These are phyloP conservation scores for Lactarius trivialis DNA, from an alignment of 768 basidiomycete species.

Conservation along the genomic window DNA sequence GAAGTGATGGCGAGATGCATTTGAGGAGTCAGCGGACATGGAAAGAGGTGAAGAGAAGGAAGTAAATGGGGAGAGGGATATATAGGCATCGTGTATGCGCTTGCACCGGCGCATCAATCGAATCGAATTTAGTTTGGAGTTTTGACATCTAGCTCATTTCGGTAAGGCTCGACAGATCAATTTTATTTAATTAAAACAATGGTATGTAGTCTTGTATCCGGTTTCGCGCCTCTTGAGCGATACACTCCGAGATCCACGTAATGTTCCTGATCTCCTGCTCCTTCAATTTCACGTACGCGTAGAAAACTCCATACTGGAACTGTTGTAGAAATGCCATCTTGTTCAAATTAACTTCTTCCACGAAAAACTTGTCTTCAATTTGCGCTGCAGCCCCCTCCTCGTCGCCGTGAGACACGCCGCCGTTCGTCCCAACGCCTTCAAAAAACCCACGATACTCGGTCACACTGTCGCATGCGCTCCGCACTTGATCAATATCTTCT, in stretches of 20 bases:
- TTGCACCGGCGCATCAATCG: neutral
- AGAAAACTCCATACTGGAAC: constrained; percentile 93
- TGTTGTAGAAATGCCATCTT: constrained; percentile 94
- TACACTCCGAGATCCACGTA: constrained; percentile 96
- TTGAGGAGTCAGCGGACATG: constrained; percentile 3
- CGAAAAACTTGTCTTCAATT: constrained; percentile 94
- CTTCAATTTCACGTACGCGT: constrained; percentile 86
- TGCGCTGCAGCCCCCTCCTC: constrained; percentile 47
- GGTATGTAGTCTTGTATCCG: constrained; percentile 94
- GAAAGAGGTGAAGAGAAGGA: neutral
- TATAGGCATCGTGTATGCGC: neutral
- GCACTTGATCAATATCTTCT: constrained; percentile 92
- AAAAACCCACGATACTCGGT: constrained; percentile 91
- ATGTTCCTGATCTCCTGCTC: constrained; percentile 86
- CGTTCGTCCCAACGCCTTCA: constrained; percentile 38
- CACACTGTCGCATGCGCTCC: constrained; percentile 78
- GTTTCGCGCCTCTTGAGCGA: constrained; percentile 93
- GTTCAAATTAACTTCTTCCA: constrained; percentile 87
- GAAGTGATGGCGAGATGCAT: constrained; percentile 4
- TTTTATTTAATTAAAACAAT: constrained; percentile 49
- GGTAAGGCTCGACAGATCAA: neutral
- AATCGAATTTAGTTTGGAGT: neutral
- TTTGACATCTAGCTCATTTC: neutral
- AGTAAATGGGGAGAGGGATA: neutral
- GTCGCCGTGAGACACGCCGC: constrained; percentile 29